Base-by-base conservation (phyloP, 2,329 filamentous ascomycete genomes). In the Phoma sp. region DNA sequence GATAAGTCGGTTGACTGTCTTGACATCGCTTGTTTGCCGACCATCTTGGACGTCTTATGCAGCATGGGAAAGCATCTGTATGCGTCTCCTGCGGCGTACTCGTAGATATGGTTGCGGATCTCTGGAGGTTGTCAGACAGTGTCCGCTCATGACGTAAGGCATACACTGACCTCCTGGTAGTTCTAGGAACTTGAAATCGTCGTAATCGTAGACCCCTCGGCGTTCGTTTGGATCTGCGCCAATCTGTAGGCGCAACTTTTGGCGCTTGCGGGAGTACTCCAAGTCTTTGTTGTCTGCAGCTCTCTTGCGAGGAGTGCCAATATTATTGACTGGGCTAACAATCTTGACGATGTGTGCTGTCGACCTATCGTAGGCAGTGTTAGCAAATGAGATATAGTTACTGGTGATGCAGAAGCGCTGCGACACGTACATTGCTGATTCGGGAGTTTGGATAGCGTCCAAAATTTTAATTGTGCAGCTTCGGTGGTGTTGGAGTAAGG, bases 81-180 rank as follows among this genome's bases (percentile, higher is more conserved):
- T 2, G 62, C 48, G 9, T 48, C 45, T 20, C 60, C 57, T 10
- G 29, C 38, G 9, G 61, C 60, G 12, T 56, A 21, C 14, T 62
- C 60, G 21, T 71, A 72, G 4, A 72, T 59, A 1, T 43, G 62
- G 23, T 72, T 69, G 7, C 61, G 61, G 1, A 70, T 43, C 47
- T 71, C 68, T 71, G 21, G 2, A 18, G 2, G 21, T 12, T 29
- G 32, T 61, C 32, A 61, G 59, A 25, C 21, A n/a, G 7, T 17
- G 4, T n/a, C 25, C 9, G 4, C 2, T 36, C 12, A 10, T 1
- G 2, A 15, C 7, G 3, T 10, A 1, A 14, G n/a, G 29, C 20
- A 7, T 7, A 12, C 21, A 56, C 59, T 37, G 10, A 63, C 66
- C 68, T 40, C 53, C 59, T 30, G 68, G 64, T 12, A 72, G 51